Evolutionary conservation across 495 filamentous ascomycete genomes (phyloP).

Genomic region (Aspergillus mulundensis): DNA sequence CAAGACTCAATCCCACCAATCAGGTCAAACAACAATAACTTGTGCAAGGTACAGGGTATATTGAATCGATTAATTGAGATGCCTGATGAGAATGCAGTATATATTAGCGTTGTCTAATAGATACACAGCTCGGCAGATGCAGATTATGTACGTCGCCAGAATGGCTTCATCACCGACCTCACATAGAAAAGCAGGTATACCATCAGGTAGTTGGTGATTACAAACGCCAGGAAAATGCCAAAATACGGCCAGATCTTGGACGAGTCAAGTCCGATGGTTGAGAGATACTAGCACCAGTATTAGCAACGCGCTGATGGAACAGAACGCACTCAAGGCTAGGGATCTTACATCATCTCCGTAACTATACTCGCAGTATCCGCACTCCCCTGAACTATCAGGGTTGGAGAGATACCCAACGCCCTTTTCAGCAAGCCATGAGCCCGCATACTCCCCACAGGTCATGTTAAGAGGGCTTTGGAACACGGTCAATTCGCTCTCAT

Average conservation of each 20-base stretch:
- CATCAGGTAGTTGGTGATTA: constrained; percentile 64
- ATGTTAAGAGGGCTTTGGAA: constrained; percentile 59
- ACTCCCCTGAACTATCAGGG: constrained; percentile 31
- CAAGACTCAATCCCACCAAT: constrained; percentile 7
- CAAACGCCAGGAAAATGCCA: constrained; percentile 69
- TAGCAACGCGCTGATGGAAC: constrained; percentile 7
- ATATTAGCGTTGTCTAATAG: not conserved
- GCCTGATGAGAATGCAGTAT: not conserved
- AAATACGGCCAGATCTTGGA: constrained; percentile 65
- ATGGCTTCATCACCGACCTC: constrained; percentile 33
- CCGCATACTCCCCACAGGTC: constrained; percentile 70
- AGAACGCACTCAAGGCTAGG: constrained; percentile 9
- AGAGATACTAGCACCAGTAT: constrained; percentile 51
- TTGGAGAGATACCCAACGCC: constrained; percentile 64
- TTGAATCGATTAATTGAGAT: not conserved
- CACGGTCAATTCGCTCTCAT: constrained; percentile 51
- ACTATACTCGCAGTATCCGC: constrained; percentile 58
- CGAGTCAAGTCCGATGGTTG: constrained; percentile 55
- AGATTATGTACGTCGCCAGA: constrained; percentile 18
- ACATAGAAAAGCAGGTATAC: constrained; percentile 54
- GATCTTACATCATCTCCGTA: constrained; percentile 50
- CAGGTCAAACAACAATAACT: not conserved
- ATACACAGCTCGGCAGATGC: not conserved
- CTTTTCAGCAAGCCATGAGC: constrained; percentile 54
- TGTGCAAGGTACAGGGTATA: not conserved